These are phyloP conservation scores for Backusella morwellensis DNA, from an alignment of 192 early-diverging fungal genomes.

Conservation along the genomic window DNA sequence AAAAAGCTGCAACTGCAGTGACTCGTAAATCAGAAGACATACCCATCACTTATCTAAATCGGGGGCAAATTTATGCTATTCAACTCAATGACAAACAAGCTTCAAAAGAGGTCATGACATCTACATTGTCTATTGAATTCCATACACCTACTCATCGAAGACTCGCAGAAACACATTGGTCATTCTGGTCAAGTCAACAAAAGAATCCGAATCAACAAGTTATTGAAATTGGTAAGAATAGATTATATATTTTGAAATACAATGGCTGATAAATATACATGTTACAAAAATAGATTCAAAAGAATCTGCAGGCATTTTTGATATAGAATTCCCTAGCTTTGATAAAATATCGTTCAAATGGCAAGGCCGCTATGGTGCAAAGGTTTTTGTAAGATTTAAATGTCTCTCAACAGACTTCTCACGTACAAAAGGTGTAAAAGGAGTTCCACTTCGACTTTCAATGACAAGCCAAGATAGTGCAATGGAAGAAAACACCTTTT, in stretches of 20 bases:
- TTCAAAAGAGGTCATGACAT: constrained; percentile 46
- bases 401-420: constrained; percentile 77
- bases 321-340: constrained; percentile 41
- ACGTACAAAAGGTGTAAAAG: constrained; percentile 74
- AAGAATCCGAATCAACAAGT: constrained; percentile 56
- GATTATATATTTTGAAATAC: background rate
- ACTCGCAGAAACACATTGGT: constrained; percentile 67
- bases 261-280: background rate
- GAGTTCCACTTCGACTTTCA: constrained; percentile 58
- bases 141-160: constrained; percentile 68
- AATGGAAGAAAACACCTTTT: constrained; percentile 51
- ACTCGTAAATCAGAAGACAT: constrained; percentile 28
- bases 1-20: constrained; percentile 20
- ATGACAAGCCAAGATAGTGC: constrained; percentile 20
- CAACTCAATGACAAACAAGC: constrained; percentile 48
- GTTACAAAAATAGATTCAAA: constrained; percentile 17
- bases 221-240: constrained; percentile 54
- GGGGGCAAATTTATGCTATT: constrained; percentile 58
- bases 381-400: constrained; percentile 65
- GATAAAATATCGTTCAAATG: constrained; percentile 68
- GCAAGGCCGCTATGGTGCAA: constrained; percentile 59
- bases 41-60: constrained; percentile 26
- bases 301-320: constrained; percentile 20
- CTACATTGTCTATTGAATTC: constrained; percentile 61
- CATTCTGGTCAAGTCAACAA: constrained; percentile 73